Conservation (phyloP, 768 basidiomycete species). For the Leccinum pellstonianum region DNA sequence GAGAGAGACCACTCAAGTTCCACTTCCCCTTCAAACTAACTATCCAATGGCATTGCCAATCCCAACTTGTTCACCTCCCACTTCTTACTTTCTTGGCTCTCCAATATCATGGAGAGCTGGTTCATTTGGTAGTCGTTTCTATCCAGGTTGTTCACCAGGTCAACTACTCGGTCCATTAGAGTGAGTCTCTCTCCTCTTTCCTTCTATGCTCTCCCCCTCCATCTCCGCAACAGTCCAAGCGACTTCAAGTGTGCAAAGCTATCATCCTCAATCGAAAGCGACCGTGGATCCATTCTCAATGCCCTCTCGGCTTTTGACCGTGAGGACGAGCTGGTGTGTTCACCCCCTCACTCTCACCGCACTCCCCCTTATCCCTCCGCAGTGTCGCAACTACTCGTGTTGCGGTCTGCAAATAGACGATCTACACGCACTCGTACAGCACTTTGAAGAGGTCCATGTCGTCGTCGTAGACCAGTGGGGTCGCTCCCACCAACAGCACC, state of each 20-base stretch:
- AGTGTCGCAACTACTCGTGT: conserved; percentile 89
- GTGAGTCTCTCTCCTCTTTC: conserved; percentile 40
- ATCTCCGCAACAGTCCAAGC: conserved; percentile 34
- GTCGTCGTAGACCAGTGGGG: conserved; percentile 57
- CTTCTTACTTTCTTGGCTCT: conserved; percentile 61
- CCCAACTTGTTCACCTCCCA: not conserved
- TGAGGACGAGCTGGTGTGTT: conserved; percentile 70
- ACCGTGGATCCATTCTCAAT: conserved; percentile 58
- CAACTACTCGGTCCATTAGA: conserved; percentile 62
- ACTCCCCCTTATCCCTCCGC: not conserved
- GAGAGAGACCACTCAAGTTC: conserved; percentile 9
- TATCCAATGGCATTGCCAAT: conserved; percentile 17
- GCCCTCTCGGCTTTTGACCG: conserved; percentile 64
- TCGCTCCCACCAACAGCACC: conserved; percentile 34
- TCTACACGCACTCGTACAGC: conserved; percentile 83
- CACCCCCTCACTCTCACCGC: not conserved
- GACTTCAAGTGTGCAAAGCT: conserved; percentile 48
- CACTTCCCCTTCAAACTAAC: not conserved
- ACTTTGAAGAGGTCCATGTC: conserved; percentile 90
- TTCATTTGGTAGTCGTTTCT: conserved; percentile 63
- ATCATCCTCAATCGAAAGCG: conserved; percentile 58
- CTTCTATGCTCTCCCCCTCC: not conserved
- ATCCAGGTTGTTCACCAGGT: conserved; percentile 61
- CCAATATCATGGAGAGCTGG: conserved; percentile 70
- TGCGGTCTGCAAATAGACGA: conserved; percentile 78